Conservation (phyloP, 441 rosid genomes). For the Cnidoscolus chayamansa region DNA sequence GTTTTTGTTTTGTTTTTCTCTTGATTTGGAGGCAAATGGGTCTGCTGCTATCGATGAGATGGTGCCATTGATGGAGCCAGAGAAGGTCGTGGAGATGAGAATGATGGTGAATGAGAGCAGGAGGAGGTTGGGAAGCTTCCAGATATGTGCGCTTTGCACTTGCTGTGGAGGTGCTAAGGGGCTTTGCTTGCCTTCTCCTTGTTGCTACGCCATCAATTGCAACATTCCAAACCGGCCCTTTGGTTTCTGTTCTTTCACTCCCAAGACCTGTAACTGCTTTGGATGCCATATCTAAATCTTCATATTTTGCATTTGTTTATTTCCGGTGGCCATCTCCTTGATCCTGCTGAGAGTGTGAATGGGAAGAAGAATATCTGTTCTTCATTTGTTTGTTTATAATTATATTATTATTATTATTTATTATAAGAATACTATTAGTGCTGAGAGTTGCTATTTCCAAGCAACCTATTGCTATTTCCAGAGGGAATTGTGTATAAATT, state of each 20-base stretch:
- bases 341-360: conserved; percentile 39
- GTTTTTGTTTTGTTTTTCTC: conserved; percentile 15
- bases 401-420: conserved; percentile 17
- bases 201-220: conserved; percentile 97
- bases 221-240: conserved; percentile 93
- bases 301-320: conserved; percentile 15
- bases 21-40: conserved; percentile 54
- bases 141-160: conserved; percentile 89
- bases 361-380: conserved; percentile 48
- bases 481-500: conserved; percentile 34
- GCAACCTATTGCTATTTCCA: conserved; percentile 23
- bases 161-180: conserved; percentile 94
- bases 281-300: conserved; percentile 68
- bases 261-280: conserved; percentile 93
- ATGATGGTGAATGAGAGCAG: conserved; percentile 72
- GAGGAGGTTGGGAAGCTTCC: conserved; percentile 75
- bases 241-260: conserved; percentile 95
- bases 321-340: conserved; percentile 9
- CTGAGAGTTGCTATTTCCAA: conserved; percentile 8
- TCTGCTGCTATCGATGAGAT: conserved; percentile 34
- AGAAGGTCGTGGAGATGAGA: conserved; percentile 59
- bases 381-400: conserved; percentile 51
- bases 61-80: conserved; percentile 43
- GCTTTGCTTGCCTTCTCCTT: conserved; percentile 78
- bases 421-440: conserved; percentile 13